These are phyloP conservation scores for Saccharomyces paradoxus DNA, from an alignment of 805 yeast species.

Conservation along the genomic window DNA sequence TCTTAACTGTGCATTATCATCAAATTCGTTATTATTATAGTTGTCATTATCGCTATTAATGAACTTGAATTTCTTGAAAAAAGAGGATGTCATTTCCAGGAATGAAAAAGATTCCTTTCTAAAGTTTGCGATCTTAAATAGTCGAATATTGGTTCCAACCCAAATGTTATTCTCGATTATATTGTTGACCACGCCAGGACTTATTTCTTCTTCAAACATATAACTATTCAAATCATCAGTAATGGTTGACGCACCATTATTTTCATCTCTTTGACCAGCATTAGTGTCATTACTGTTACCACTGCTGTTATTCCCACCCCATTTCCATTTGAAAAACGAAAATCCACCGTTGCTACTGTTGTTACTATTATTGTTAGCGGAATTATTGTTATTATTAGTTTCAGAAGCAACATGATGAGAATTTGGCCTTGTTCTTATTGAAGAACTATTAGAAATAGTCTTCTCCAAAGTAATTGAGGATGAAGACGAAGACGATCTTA, in stretches of 20 bases:
- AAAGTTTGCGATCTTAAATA: constrained; percentile 41
- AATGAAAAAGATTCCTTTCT: constrained; percentile 35
- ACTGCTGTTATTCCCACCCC: constrained; percentile 29
- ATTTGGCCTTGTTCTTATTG: not conserved
- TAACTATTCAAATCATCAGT: constrained; percentile 12
- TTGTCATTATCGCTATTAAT: constrained; percentile 16
- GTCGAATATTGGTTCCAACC: constrained; percentile 41
- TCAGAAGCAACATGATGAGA: not conserved
- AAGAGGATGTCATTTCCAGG: constrained; percentile 33
- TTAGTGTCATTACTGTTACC: constrained; percentile 10
- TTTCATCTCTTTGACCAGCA: constrained; percentile 1
- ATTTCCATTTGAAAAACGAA: constrained; percentile 35
- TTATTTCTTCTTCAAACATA: constrained; percentile 22
- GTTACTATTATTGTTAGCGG: not conserved
- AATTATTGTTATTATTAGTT: constrained; percentile 1
- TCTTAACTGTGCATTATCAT: not conserved
- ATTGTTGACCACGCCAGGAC: not conserved
- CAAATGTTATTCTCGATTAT: constrained; percentile 40
- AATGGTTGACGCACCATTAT: constrained; percentile 12
- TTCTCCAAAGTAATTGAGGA: not conserved
- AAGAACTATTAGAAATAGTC: not conserved
- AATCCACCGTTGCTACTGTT: constrained; percentile 23
- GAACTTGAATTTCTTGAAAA: constrained; percentile 33
- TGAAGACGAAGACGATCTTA: not conserved
- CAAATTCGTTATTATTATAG: constrained; percentile 1